phyloP scores from a whole-genome alignment of 1,284 basidiomycete genomes.

The Trichosporon inkin region DNA sequence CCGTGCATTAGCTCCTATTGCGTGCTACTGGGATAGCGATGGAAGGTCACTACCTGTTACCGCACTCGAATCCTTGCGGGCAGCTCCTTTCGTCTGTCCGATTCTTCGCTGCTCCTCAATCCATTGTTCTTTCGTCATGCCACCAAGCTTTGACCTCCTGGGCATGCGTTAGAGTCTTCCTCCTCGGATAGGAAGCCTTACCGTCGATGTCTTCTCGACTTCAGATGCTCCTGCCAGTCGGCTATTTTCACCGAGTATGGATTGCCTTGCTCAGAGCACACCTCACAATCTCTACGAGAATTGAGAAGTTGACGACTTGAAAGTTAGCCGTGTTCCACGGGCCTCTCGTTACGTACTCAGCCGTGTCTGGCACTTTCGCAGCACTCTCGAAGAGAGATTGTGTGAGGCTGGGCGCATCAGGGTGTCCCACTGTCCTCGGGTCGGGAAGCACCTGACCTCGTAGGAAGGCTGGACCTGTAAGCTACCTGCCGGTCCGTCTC shows the following conservation, averaged over 20 bases:
- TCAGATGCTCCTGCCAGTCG: slow-evolving; percentile 64
- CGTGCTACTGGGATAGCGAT: background rate
- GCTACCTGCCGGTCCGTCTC: background rate
- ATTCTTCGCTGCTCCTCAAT: background rate
- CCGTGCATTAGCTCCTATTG: no score
- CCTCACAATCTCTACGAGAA: slow-evolving; percentile 62
- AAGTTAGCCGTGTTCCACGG: background rate
- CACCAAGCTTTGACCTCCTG: background rate
- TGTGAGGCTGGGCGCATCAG: slow-evolving; percentile 57
- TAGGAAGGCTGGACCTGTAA: slow-evolving; percentile 59
- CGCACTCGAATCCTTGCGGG: background rate
- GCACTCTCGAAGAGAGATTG: slow-evolving; percentile 38
- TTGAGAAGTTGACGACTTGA: slow-evolving; percentile 58
- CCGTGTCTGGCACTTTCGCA: slow-evolving; percentile 26
- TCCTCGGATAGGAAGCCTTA: slow-evolving; percentile 15
- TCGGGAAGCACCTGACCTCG: slow-evolving; percentile 53
- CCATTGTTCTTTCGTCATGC: background rate
- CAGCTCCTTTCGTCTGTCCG: background rate
- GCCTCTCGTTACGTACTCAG: slow-evolving; percentile 49
- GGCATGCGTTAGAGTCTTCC: background rate
- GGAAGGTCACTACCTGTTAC: background rate
- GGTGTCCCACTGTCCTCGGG: slow-evolving; percentile 54
- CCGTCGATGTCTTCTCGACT: slow-evolving; percentile 59
- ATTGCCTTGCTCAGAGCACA: slow-evolving; percentile 63
- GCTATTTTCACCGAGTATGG: slow-evolving; percentile 71